These are phyloP conservation scores for Colletotrichum sublineola DNA, from an alignment of 2,329 filamentous ascomycete species.

Conservation along the genomic window DNA sequence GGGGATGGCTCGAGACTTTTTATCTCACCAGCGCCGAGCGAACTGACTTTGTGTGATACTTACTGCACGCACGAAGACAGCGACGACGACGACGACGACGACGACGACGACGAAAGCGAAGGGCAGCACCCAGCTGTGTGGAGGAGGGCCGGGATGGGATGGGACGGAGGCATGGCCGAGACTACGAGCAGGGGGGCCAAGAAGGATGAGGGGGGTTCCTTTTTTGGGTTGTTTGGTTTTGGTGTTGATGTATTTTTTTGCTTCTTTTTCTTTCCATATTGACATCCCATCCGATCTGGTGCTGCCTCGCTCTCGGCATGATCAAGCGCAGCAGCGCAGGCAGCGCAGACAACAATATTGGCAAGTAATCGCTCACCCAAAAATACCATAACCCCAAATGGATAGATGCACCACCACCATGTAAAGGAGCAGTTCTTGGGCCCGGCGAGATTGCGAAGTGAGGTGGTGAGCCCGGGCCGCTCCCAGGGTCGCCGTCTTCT, in stretches of 20 bases:
- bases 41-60: neutral
- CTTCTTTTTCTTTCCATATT: neutral
- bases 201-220: neutral
- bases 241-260: too few relatives aligned
- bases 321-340: neutral
- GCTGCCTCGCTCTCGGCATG: neutral
- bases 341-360: neutral
- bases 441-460: neutral
- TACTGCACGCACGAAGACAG: neutral
- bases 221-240: too few relatives aligned
- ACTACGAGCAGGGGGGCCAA: neutral
- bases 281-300: too few relatives aligned
- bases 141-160: neutral
- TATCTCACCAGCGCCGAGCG: constrained; percentile 1
- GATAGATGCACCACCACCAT: neutral
- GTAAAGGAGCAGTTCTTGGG: constrained; percentile 5
- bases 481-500: constrained; percentile 20
- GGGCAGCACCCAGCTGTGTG: neutral
- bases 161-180: neutral
- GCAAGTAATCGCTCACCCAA: constrained; percentile 6
- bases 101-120: neutral
- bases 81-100: too few relatives aligned
- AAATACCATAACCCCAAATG: neutral
- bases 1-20: constrained; percentile 28
- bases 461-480: constrained; percentile 2